These are phyloP conservation scores for Stephania yunnanensis DNA, from an alignment of 164 flowering plant genomes.

Conservation along the genomic window DNA sequence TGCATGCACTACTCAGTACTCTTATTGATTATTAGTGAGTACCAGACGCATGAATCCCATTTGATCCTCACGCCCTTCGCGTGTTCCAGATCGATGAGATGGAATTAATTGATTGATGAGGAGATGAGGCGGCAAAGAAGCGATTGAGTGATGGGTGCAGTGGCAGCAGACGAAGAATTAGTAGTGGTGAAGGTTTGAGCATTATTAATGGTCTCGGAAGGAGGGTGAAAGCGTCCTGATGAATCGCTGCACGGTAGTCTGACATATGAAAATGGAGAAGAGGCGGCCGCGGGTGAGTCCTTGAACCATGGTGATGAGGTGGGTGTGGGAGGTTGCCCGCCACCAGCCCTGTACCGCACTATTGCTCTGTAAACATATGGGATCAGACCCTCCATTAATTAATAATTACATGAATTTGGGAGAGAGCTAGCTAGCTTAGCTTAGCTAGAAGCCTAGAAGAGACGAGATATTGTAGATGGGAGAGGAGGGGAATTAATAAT, in stretches of 20 bases:
- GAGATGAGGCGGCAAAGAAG: neutral
- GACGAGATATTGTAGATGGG: neutral
- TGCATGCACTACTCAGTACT: neutral
- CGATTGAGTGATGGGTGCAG: neutral
- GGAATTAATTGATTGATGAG: neutral
- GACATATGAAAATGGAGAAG: neutral
- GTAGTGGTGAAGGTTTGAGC: neutral
- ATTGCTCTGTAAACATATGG: slow-evolving; percentile 10
- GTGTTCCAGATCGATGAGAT: neutral
- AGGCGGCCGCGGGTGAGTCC: neutral
- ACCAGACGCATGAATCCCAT: neutral
- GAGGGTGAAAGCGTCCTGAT: slow-evolving; percentile 4
- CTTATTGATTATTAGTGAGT: neutral
- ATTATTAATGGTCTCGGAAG: neutral
- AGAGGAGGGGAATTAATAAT: neutral
- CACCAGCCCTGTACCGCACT: slow-evolving; percentile 2
- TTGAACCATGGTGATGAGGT: neutral
- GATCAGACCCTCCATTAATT: slow-evolving; percentile 9
- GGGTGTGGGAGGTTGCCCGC: slow-evolving; percentile 6
- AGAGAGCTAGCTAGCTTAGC: neutral
- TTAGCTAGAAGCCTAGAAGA: too few relatives aligned
- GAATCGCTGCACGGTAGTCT: slow-evolving; percentile 7
- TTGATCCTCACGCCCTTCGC: neutral
- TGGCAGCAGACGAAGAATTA: neutral
- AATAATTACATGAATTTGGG: neutral